A percentile compares a stretch with the other conserved stretches of the same genome.
phyloP scores from a whole-genome alignment of 352 stramenopile species.

The Globisporangium spinosum region DNA sequence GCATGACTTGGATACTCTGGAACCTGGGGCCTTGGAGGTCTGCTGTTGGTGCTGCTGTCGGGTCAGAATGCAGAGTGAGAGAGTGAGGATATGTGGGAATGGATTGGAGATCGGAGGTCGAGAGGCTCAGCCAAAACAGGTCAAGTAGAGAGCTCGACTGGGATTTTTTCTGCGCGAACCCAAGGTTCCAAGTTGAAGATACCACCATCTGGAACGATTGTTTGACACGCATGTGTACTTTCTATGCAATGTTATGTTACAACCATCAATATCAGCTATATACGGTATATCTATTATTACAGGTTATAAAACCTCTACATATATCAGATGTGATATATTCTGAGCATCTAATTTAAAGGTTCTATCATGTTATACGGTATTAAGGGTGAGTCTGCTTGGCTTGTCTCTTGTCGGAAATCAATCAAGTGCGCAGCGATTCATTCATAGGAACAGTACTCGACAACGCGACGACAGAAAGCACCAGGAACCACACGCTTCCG shows the following conservation, averaged over 20 bases:
- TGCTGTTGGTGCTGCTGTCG: neutral
- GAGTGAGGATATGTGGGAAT: neutral
- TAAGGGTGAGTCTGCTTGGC: neutral
- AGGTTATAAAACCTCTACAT: neutral
- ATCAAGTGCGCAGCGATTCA: neutral
- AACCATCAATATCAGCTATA: too few relatives aligned
- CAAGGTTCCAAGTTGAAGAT: neutral
- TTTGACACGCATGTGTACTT: neutral
- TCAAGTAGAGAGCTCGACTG: neutral
- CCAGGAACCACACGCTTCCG: neutral
- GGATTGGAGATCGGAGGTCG: neutral
- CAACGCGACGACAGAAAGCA: neutral
- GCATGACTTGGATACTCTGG: conserved; percentile 3
- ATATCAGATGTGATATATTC: neutral
- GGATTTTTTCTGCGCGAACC: neutral
- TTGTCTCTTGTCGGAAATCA: neutral
- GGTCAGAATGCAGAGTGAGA: neutral
- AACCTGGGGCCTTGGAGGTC: neutral
- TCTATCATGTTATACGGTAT: neutral
- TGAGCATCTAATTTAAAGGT: neutral
- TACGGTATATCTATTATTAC: neutral
- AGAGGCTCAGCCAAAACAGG: neutral
- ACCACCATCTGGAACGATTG: neutral
- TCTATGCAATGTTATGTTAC: too few relatives aligned
- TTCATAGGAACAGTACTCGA: neutral